Percentiles rank a stretch among this genome's conserved stretches.
phyloP scores from a whole-genome alignment of 345 rosid genomes.

The Cochlearia excelsa region DNA sequence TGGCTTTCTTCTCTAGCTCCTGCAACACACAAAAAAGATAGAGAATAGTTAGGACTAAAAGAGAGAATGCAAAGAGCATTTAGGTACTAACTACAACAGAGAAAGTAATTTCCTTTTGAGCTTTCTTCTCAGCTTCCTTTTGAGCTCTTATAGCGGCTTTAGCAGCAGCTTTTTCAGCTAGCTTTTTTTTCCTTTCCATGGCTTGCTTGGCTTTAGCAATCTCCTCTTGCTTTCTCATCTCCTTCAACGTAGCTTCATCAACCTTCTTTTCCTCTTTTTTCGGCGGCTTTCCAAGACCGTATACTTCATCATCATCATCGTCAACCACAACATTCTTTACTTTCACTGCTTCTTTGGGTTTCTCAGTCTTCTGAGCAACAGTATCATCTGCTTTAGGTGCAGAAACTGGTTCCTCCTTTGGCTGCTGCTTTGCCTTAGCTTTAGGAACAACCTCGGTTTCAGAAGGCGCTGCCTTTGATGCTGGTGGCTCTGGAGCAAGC shows the following conservation, averaged over 20 bases:
- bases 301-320: slow-evolving; percentile 38
- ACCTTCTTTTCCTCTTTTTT: slow-evolving; percentile 39
- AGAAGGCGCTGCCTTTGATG: slow-evolving; percentile 16
- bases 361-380: slow-evolving; percentile 16
- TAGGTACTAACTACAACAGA: background rate
- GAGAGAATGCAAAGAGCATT: background rate
- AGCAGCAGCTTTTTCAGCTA: slow-evolving; percentile 74
- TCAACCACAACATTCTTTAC: slow-evolving; percentile 27
- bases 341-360: slow-evolving; percentile 11
- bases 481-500: slow-evolving; percentile 38
- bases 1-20: slow-evolving; percentile 79
- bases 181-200: slow-evolving; percentile 79
- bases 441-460: slow-evolving; percentile 42
- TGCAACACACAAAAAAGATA: slow-evolving; percentile 35
- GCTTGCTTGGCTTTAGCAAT: slow-evolving; percentile 70
- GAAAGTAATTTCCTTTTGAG: slow-evolving; percentile 50
- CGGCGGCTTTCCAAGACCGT: slow-evolving; percentile 30
- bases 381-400: slow-evolving; percentile 39
- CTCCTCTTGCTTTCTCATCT: slow-evolving; percentile 76
- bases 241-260: slow-evolving; percentile 64
- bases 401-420: slow-evolving; percentile 55
- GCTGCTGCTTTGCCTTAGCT: slow-evolving; percentile 41
- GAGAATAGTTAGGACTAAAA: background rate
- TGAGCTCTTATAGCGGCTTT: slow-evolving; percentile 75
- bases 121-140: slow-evolving; percentile 84